phyloP scores from a whole-genome alignment of 805 yeast genomes.

The Metschnikowia colocasiae region DNA sequence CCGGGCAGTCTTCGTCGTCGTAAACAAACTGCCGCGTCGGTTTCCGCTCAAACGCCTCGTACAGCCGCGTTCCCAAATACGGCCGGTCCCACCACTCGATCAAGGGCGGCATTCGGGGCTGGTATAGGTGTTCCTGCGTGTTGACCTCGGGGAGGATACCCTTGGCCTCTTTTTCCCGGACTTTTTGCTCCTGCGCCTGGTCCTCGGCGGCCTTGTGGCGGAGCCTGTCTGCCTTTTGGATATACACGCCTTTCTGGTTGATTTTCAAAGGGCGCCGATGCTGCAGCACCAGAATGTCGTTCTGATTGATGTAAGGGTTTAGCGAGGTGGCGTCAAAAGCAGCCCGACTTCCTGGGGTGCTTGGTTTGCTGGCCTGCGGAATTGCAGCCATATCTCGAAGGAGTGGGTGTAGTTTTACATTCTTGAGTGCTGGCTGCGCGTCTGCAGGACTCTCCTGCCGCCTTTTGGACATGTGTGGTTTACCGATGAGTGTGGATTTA shows the following conservation, averaged over 20 bases:
- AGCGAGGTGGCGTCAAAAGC: conserved; percentile 33
- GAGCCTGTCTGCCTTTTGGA: conserved; percentile 50
- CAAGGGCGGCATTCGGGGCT: conserved; percentile 50
- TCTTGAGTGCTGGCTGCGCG: neutral
- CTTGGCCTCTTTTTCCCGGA: conserved; percentile 30
- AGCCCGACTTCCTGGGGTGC: conserved; percentile 26
- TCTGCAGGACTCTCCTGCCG: neutral
- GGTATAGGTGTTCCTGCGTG: conserved; percentile 55
- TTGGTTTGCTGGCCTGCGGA: conserved; percentile 27
- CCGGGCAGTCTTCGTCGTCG: conserved; percentile 43
- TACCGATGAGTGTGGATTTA: too few relatives aligned
- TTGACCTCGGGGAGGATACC: conserved; percentile 50
- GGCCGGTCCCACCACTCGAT: conserved; percentile 91
- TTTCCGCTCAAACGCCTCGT: conserved; percentile 31
- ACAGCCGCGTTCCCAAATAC: conserved; percentile 40
- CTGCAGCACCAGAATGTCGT: conserved; percentile 7
- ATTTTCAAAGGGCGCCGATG: conserved; percentile 43
- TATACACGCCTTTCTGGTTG: conserved; percentile 61
- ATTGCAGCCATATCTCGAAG: conserved; percentile 26
- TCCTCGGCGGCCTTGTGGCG: conserved; percentile 32
- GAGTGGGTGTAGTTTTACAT: conserved; percentile 32
- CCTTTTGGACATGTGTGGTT: neutral
- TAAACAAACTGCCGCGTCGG: conserved; percentile 23
- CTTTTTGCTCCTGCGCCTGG: conserved; percentile 23
- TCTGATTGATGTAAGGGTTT: conserved; percentile 38